phyloP scores from a whole-genome alignment of 2,329 filamentous ascomycete genomes.

The Trichoderma harzianum region DNA sequence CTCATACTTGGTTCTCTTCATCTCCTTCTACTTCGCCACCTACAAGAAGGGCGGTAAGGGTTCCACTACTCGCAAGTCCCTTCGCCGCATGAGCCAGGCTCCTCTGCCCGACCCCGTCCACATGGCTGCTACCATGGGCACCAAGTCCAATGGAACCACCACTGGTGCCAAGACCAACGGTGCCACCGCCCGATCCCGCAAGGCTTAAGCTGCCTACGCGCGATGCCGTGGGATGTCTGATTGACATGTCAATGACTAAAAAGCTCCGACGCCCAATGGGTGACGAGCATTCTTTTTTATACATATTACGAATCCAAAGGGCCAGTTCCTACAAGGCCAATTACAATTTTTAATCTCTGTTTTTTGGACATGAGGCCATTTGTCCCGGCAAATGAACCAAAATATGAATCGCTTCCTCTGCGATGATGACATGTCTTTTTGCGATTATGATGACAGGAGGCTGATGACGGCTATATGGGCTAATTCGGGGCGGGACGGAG shows the following conservation, averaged over 20 bases:
- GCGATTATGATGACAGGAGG: slow-evolving; percentile 30
- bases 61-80: slow-evolving; percentile 73
- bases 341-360: slow-evolving; percentile 17
- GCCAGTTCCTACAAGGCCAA: neutral
- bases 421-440: slow-evolving; percentile 28
- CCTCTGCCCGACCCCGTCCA: slow-evolving; percentile 71
- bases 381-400: slow-evolving; percentile 19
- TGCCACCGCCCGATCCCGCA: slow-evolving; percentile 63
- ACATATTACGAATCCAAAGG: neutral
- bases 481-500: slow-evolving; percentile 5
- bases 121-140: slow-evolving; percentile 48
- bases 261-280: neutral
- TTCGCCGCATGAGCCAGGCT: slow-evolving; percentile 63
- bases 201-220: slow-evolving; percentile 46
- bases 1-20: slow-evolving; percentile 96
- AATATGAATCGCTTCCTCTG: slow-evolving; percentile 17
- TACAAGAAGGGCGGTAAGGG: slow-evolving; percentile 86
- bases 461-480: slow-evolving; percentile 30
- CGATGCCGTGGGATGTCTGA: neutral
- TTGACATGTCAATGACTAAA: neutral
- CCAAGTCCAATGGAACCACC: slow-evolving; percentile 51
- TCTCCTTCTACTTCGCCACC: slow-evolving; percentile 96
- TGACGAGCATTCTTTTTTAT: neutral
- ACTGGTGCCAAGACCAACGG: slow-evolving; percentile 58
- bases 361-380: slow-evolving; percentile 19